Conservation (phyloP, 2,329 filamentous ascomycete species). For the Talaromyces sp. region DNA sequence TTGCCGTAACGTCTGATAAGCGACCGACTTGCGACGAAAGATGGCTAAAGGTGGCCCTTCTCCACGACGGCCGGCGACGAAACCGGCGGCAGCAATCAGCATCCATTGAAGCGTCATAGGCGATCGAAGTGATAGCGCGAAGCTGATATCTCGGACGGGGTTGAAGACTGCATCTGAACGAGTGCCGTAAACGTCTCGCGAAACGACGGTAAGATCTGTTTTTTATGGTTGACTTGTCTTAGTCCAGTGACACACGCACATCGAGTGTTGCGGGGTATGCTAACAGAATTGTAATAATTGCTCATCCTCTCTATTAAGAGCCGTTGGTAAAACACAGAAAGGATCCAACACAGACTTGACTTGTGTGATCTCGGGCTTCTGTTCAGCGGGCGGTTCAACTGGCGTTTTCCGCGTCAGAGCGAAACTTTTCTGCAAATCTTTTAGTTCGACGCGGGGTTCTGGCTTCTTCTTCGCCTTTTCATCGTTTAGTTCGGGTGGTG, state of each 20-base stretch:
- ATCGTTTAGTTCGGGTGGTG: neutral
- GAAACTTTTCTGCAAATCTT: neutral
- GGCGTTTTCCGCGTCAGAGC: neutral
- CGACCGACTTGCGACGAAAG: neutral
- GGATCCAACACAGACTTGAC: conserved; percentile 1
- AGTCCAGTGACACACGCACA: neutral
- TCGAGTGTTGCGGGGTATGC: neutral
- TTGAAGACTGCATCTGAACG: conserved; percentile 6
- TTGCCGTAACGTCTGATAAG: neutral
- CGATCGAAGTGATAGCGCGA: neutral
- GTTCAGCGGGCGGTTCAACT: neutral
- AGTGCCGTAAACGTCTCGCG: conserved; percentile 3
- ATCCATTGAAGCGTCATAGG: conserved; percentile 6
- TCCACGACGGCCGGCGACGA: neutral
- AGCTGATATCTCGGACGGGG: conserved; percentile 6
- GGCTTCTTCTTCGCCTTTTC: neutral
- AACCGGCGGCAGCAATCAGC: conserved; percentile 1
- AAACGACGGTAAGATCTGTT: neutral
- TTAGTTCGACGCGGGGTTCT: neutral
- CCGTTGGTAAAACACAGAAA: neutral
- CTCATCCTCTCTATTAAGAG: conserved; percentile 1
- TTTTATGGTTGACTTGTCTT: neutral
- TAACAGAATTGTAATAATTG: conserved; percentile 1
- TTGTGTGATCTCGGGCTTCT: neutral
- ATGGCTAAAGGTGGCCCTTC: neutral